phyloP scores from a whole-genome alignment of 179 eudicot species.

The Actinidia arguta region DNA sequence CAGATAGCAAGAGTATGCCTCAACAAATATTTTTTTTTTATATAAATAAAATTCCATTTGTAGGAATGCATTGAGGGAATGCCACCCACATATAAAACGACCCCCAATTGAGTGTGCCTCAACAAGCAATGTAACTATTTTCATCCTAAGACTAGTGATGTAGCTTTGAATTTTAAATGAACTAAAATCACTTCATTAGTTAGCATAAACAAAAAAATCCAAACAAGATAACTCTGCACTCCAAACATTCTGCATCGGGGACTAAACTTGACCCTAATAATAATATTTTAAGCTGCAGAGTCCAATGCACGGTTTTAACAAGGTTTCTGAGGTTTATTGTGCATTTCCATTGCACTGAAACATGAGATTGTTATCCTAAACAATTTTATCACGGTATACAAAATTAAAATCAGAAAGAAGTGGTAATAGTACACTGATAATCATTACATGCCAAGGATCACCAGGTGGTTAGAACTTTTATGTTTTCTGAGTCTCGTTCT shows the following conservation, averaged over 20 bases:
- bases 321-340: neutral
- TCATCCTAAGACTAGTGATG: neutral
- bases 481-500: neutral
- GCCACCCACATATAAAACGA: too few relatives aligned
- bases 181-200: neutral
- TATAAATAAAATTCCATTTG: too few relatives aligned
- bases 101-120: too few relatives aligned
- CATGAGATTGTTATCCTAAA: neutral
- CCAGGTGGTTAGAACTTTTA: neutral
- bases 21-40: too few relatives aligned
- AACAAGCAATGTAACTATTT: neutral
- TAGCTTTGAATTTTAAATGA: neutral
- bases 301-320: neutral
- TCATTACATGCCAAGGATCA: neutral
- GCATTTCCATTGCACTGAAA: neutral
- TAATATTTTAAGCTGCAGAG: neutral
- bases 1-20: neutral
- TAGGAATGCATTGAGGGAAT: too few relatives aligned
- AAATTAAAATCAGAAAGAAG: conserved; percentile 1
- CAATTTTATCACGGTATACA: neutral
- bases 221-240: neutral
- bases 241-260: neutral
- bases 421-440: neutral
- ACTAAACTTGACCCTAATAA: neutral
- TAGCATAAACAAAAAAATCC: neutral